Evolutionary conservation across 306 rosid species (phyloP).

Genomic region (Ziziphus jujuba): DNA sequence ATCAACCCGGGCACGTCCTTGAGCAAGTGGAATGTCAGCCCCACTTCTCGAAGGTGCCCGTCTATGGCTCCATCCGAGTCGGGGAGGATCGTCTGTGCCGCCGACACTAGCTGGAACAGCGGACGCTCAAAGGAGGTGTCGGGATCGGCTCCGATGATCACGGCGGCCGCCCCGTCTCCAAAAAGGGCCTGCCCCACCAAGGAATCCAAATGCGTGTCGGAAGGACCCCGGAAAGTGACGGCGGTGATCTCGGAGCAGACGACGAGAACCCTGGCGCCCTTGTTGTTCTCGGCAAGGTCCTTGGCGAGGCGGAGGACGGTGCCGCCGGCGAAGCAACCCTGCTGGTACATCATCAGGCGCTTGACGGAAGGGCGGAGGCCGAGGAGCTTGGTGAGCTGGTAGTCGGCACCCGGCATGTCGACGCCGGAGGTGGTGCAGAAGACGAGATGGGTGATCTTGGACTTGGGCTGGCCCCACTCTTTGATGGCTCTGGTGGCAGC

Average conservation of each 20-base stretch:
- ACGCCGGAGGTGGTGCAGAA: conserved; percentile 17
- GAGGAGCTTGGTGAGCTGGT: conserved; percentile 19
- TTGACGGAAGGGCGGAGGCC: conserved; percentile 21
- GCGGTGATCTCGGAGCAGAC: conserved; percentile 28
- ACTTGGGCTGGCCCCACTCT: conserved; percentile 31
- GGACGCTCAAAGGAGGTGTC: background rate
- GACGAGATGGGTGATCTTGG: conserved; percentile 30
- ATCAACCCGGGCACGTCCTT: conserved; percentile 22
- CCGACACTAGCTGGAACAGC: conserved; percentile 11
- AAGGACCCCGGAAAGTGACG: conserved; percentile 19
- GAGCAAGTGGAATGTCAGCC: conserved; percentile 18
- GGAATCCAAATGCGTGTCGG: conserved; percentile 14
- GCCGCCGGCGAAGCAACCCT: conserved; percentile 22
- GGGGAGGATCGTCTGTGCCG: conserved; percentile 24
- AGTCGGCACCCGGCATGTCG: conserved; percentile 29
- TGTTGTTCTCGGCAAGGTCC: conserved; percentile 30
- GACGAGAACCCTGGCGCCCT: conserved; percentile 33
- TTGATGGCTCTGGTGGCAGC: conserved; percentile 26
- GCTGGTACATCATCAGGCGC: conserved; percentile 21
- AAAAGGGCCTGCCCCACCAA: conserved; percentile 32
- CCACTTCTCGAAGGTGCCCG: conserved; percentile 4
- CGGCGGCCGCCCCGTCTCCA: conserved; percentile 24
- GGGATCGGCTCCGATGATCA: conserved; percentile 18
- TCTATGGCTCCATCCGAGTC: conserved; percentile 10
- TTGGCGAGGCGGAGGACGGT: conserved; percentile 33